Percentiles rank a stretch among this genome's conserved stretches.
Evolutionary conservation across 345 rosid genomes (phyloP).

Genomic region (Ceriops zippeliana): DNA sequence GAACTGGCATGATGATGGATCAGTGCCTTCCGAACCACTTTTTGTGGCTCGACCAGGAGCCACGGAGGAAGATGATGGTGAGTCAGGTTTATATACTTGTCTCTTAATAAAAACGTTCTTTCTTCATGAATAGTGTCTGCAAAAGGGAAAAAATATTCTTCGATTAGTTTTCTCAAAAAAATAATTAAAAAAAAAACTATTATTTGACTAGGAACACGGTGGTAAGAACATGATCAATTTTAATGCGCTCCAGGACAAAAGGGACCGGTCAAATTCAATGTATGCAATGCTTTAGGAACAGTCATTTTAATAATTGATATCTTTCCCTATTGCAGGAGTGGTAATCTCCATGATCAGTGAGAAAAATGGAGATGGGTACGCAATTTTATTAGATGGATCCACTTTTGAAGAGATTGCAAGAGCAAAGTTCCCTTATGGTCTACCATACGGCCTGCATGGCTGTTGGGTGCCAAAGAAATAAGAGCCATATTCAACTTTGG

Average conservation of each 20-base stretch:
- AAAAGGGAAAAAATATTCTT: too few species aligned
- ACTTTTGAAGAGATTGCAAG: constrained; percentile 87
- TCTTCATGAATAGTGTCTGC: too few species aligned
- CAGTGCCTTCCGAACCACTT: constrained; percentile 86
- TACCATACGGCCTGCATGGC: constrained; percentile 93
- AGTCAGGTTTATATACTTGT: constrained; percentile 9
- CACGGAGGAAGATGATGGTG: constrained; percentile 86
- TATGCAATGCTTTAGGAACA: too few species aligned
- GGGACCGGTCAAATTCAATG: too few species aligned
- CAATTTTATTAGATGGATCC: constrained; percentile 73
- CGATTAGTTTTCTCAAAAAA: too few species aligned
- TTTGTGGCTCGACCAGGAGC: constrained; percentile 90
- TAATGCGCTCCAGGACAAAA: too few species aligned
- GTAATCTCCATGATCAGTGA: constrained; percentile 80
- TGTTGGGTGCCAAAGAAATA: constrained; percentile 77
- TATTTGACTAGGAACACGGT: too few species aligned
- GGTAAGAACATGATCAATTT: too few species aligned
- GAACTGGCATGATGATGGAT: constrained; percentile 76
- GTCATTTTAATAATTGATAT: too few species aligned
- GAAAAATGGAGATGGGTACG: constrained; percentile 79
- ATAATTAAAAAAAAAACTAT: too few species aligned
- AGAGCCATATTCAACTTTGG: not conserved
- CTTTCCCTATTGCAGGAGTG: constrained; percentile 42
- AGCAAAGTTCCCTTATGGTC: constrained; percentile 88
- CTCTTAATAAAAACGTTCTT: too few species aligned